A percentile compares a stretch with the other conserved stretches of the same genome.
Evolutionary conservation across 257 asterid species (phyloP).

Genomic region (Solanum sejunctum): DNA sequence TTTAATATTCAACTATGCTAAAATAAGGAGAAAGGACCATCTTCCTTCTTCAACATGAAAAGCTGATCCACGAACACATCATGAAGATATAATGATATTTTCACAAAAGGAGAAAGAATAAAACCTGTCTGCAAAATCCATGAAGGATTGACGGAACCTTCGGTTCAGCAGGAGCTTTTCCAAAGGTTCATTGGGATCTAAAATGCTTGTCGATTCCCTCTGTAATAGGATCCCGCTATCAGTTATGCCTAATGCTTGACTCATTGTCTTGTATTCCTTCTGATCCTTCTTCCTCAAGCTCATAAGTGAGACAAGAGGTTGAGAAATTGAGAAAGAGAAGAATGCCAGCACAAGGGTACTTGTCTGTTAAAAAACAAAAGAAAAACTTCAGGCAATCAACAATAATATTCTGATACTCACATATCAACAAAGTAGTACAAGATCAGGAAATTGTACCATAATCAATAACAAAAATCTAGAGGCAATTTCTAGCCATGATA

Average conservation of each 20-base stretch:
- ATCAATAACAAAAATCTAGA: conserved; percentile 49
- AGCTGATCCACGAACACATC: neutral
- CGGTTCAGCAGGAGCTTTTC: conserved; percentile 67
- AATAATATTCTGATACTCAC: neutral
- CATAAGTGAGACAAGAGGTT: conserved; percentile 63
- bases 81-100: neutral
- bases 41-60: neutral
- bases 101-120: neutral
- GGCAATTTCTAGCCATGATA: conserved; percentile 46
- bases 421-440: neutral
- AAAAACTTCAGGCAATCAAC: neutral
- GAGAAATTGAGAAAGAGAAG: conserved; percentile 62
- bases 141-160: conserved; percentile 56
- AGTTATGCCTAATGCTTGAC: conserved; percentile 56
- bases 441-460: conserved; percentile 31
- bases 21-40: neutral
- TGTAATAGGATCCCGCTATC: conserved; percentile 40
- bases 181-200: conserved; percentile 51
- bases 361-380: conserved; percentile 28
- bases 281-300: conserved; percentile 45
- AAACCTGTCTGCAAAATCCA: conserved; percentile 78
- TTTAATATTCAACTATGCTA: neutral
- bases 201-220: conserved; percentile 19
- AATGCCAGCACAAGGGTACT: conserved; percentile 62
- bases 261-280: conserved; percentile 45